Evolutionary conservation across 169 alveolate genomes (phyloP), one percentile per base, ranked within the genome.

Genomic region (Eimeria brunetti): DNA sequence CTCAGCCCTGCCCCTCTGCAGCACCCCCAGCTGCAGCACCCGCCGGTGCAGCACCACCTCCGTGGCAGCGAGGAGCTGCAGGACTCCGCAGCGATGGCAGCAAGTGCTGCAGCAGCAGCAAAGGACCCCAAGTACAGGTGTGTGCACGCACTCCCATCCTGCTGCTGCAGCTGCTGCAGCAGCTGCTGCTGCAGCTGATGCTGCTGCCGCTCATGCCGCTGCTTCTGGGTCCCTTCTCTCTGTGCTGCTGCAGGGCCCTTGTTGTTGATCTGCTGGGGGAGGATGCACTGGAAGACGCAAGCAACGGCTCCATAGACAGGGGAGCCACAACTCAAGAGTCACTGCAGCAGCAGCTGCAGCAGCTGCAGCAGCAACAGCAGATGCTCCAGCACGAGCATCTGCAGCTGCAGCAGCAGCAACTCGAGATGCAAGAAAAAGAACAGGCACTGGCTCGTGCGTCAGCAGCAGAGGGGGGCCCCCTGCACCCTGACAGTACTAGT

Each of bases 391-490:
- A 86, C 12, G 92, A 86, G 62, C 92, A 62, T 30, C 24, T 86
- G 83, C 92, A 86, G 78, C 81, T 86, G 92, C 92, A 86, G 92
- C 92, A 86, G 81, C 92, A 86, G 81, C 92, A 86, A 36, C 83
- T 58, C 30, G 92, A 58, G 49, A 86, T 86, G 92, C 92, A 86
- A 33, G 92, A 58, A 62, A 58, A 62, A 44, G 81, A 86, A 27
- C 92, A 86, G 46, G 81, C 81, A 9, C 24, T 86, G 60, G 80
- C 81, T n/a, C 92, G 64, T 20, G 92, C 83, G 30, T 62, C 92
- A 12, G 92, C 81, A 62, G 83, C 71, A 56, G 90, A 51, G 30
- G 90, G 56, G 12, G 88, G 90, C 56, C 53, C 83, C 27, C 49
- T 7, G 8, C 64, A n/a, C 36, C 18, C 83, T 36, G 44, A 46